A percentile compares a stretch with the other conserved stretches of the same genome.
These are phyloP conservation scores for Capsella bursapastoris DNA, from an alignment of 345 rosid genomes.

Conservation along the genomic window DNA sequence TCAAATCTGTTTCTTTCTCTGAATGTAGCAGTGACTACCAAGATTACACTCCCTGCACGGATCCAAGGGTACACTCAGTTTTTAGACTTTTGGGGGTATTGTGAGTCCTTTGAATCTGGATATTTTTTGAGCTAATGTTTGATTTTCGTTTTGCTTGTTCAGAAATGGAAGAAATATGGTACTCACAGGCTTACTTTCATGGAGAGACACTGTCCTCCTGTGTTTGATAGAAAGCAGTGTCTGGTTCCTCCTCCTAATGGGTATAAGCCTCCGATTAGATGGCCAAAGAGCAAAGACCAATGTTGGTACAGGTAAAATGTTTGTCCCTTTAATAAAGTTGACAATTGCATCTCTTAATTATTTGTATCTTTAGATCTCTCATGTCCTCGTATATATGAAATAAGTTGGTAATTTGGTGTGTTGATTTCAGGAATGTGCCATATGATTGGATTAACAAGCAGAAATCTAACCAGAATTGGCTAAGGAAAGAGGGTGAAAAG, in stretches of 20 bases:
- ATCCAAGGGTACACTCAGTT: slow-evolving; percentile 70
- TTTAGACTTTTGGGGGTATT: neutral
- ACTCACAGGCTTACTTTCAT: slow-evolving; percentile 79
- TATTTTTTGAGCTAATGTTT: neutral
- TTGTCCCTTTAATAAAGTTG: slow-evolving; percentile 12
- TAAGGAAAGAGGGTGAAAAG: slow-evolving; percentile 88
- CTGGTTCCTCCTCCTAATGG: slow-evolving; percentile 97
- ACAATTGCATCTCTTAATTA: neutral
- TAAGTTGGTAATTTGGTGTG: slow-evolving; percentile 21
- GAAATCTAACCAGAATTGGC: slow-evolving; percentile 98
- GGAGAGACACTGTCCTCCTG: slow-evolving; percentile 97
- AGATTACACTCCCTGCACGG: slow-evolving; percentile 98
- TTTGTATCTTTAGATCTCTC: slow-evolving; percentile 17
- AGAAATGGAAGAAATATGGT: slow-evolving; percentile 98
- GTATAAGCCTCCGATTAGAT: slow-evolving; percentile 83
- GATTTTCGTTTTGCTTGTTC: slow-evolving; percentile 32
- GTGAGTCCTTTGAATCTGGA: slow-evolving; percentile 9
- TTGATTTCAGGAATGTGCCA: slow-evolving; percentile 85
- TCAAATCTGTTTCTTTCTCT: slow-evolving; percentile 62
- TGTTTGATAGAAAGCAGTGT: slow-evolving; percentile 88
- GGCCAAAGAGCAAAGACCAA: slow-evolving; percentile 91
- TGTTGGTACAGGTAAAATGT: slow-evolving; percentile 94
- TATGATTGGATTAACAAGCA: slow-evolving; percentile 97
- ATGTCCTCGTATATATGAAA: slow-evolving; percentile 1
- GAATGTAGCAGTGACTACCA: slow-evolving; percentile 86